Conservation (phyloP, 768 basidiomycete genomes). For the Leccinum imitatum region DNA sequence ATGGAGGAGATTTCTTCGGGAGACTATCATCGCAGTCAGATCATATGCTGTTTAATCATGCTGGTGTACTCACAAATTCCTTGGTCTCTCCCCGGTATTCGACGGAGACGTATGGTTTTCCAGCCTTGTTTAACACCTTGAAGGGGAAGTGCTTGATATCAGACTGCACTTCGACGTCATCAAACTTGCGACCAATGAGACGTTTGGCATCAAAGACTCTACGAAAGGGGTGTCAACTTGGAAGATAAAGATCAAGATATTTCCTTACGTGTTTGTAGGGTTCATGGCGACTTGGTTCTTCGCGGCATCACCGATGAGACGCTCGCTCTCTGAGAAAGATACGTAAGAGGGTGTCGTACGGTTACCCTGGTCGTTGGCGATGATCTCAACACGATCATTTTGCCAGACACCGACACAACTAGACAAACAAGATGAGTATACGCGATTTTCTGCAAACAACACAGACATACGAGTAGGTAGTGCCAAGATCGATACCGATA, state of each 20-base stretch:
- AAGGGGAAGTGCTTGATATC: constrained; percentile 95
- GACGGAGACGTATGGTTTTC: constrained; percentile 87
- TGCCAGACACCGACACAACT: constrained; percentile 99
- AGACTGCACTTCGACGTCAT: constrained; percentile 79
- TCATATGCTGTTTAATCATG: constrained; percentile 5
- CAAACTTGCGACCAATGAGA: constrained; percentile 92
- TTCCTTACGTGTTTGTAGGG: constrained; percentile 77
- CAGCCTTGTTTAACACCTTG: constrained; percentile 79
- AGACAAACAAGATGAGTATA: constrained; percentile 11
- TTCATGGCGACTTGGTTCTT: constrained; percentile 99
- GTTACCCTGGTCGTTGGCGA: constrained; percentile 93
- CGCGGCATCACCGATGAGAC: constrained; percentile 98
- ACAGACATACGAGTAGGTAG: constrained; percentile 81
- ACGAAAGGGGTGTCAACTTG: constrained; percentile 11
- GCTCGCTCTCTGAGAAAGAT: constrained; percentile 92
- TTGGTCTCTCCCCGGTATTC: constrained; percentile 93
- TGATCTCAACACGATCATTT: constrained; percentile 99
- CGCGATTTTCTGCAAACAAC: neutral
- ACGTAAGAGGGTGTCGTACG: constrained; percentile 96
- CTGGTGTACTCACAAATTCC: constrained; percentile 68
- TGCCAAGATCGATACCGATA: constrained; percentile 88
- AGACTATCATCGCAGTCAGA: constrained; percentile 48
- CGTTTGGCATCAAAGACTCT: constrained; percentile 99
- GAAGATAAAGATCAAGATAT: neutral
- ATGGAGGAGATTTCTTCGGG: constrained; percentile 99